Base-by-base conservation (phyloP, 352 stramenopile genomes). In the Globisporangium carolinianum region DNA sequence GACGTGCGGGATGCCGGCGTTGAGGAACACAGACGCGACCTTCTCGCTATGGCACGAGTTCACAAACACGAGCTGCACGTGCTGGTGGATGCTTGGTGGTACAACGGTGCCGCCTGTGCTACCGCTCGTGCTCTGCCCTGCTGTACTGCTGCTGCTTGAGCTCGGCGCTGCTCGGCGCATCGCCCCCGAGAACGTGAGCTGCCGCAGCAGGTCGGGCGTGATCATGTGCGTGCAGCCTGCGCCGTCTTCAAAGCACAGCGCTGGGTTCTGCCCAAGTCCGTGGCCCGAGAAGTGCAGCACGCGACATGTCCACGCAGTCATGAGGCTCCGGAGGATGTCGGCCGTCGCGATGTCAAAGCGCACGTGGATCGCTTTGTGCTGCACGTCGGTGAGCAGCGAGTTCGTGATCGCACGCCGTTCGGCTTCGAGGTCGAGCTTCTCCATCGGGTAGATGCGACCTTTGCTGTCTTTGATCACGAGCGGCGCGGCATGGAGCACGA, bases 1-100 rank as follows among this genome's bases (percentile, higher is more conserved):
- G 7, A 97, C 88, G 60, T 97, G 87, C 2, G 84, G 86, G 41
- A 97, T 93, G 6, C 89, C 90, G 2, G 88, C 89, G 39, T 90
- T 83, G 38, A 95, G 68, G 50, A 97, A 97, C 1, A 94, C 86
- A 2, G 81, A 84, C 2, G 88, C 90, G n/a, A 89, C 83, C 46
- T 79, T 78, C 61, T 97, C 75, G 52, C 81, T 95, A 62, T 95
- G 82, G 47, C 90, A 91, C 6, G 83, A 86, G 55, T 89, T 93
- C 42, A 93, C 81, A 66, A 91, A 93, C 12, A 93, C 83, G 47
- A 93, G 69, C 47, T 89, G 72, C 8, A 86, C 73, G 47, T 68
- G 60, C 47, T 68, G 60, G 15, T 57, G 51, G 32, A 59, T 66
- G 12, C 55, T 32, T 17, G 45, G 45, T 11, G 15, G 3, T 35